These are phyloP conservation scores for Pestalotiopsis sp. DNA, from an alignment of 2,329 filamentous ascomycete genomes.

Conservation along the genomic window DNA sequence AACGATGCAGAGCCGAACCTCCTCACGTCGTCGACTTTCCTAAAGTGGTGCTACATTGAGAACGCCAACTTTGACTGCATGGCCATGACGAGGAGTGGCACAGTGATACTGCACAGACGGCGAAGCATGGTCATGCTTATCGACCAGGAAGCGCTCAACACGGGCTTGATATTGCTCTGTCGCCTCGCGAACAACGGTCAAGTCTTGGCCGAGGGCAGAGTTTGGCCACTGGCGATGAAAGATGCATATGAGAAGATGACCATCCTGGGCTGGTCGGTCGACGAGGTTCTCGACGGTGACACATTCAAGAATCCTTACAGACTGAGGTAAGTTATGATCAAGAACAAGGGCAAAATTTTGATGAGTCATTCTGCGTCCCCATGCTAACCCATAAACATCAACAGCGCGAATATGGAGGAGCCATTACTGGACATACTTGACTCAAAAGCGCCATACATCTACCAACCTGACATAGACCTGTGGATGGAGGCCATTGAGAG, in stretches of 20 bases:
- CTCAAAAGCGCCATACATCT: neutral
- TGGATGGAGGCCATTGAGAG: constrained; percentile 8
- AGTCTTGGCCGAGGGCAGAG: neutral
- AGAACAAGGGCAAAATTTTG: neutral
- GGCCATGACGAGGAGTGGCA: neutral
- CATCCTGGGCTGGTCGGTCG: neutral
- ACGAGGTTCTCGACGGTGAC: neutral
- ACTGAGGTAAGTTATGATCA: neutral
- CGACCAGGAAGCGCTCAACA: constrained; percentile 1
- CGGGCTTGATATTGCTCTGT: neutral
- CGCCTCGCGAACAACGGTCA: neutral
- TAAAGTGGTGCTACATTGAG: constrained; percentile 7
- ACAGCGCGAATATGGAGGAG: constrained; percentile 5
- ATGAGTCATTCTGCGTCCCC: too few relatives aligned
- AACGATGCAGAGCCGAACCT: neutral
- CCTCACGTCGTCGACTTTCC: neutral
- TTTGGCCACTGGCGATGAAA: constrained; percentile 1
- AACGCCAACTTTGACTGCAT: neutral
- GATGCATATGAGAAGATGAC: neutral
- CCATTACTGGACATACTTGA: neutral
- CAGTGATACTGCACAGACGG: neutral
- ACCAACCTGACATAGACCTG: neutral
- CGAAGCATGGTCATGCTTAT: neutral
- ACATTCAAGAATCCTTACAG: neutral
- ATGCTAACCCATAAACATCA: neutral